Conservation (phyloP, 352 stramenopile species). For the Phytophthora capsici region DNA sequence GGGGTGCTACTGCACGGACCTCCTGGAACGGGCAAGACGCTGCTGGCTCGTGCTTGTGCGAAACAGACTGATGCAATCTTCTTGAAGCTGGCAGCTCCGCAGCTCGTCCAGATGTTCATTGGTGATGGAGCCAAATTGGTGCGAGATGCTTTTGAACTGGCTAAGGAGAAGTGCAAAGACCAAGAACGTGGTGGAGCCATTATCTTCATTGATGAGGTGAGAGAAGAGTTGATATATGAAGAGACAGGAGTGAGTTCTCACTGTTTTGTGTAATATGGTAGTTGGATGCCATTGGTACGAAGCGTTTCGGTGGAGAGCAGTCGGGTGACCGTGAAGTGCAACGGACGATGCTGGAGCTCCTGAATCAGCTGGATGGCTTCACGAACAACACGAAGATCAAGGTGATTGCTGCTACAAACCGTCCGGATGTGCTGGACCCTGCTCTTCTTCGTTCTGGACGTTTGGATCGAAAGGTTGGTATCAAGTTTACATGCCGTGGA, state of each 20-base stretch:
- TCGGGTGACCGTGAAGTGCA: constrained; percentile 97
- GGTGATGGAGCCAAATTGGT: constrained; percentile 98
- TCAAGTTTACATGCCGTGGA: background rate
- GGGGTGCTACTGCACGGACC: constrained; percentile 97
- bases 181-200: constrained; percentile 93
- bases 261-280: constrained; percentile 20
- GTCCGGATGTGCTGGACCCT: constrained; percentile 96
- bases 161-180: constrained; percentile 94
- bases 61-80: constrained; percentile 99
- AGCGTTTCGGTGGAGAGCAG: constrained; percentile 97
- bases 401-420: constrained; percentile 98
- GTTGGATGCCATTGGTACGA: constrained; percentile 98
- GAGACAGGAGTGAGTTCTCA: background rate
- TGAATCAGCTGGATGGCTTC: constrained; percentile 99
- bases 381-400: constrained; percentile 99
- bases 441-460: constrained; percentile 94
- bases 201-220: constrained; percentile 99
- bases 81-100: constrained; percentile 97
- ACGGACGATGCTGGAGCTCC: constrained; percentile 98
- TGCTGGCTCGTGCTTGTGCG: constrained; percentile 97
- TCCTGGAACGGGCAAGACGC: constrained; percentile 98
- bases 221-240: background rate
- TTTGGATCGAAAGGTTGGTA: constrained; percentile 93
- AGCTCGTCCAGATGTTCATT: constrained; percentile 99
- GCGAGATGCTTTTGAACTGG: constrained; percentile 97